Percentiles rank a stretch among this genome's conserved stretches.
Conservation (phyloP, 768 basidiomycete species). For the Tylopilus balloui region DNA sequence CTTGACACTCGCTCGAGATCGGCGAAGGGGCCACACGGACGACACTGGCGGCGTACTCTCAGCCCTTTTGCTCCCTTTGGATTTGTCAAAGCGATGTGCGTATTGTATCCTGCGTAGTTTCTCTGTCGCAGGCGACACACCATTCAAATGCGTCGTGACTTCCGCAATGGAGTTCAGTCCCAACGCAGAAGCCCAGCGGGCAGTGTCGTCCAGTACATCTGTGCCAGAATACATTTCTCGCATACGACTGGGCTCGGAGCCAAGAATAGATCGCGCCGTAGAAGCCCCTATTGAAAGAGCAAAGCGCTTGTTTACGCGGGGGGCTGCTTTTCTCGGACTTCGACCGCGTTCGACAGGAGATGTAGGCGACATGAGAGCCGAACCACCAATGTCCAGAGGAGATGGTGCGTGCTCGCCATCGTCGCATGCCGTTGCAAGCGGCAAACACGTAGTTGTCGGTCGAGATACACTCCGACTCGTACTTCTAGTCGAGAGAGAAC, state of each 20-base stretch:
- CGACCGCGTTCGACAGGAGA: slow-evolving; percentile 28
- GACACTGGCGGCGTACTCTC: slow-evolving; percentile 30
- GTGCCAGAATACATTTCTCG: slow-evolving; percentile 17
- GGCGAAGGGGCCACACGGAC: slow-evolving; percentile 16
- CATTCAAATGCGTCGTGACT: slow-evolving; percentile 11
- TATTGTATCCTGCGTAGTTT: slow-evolving; percentile 21
- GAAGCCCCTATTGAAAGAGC: slow-evolving; percentile 23
- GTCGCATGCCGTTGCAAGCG: slow-evolving; percentile 25
- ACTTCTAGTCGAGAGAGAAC: slow-evolving; percentile 37
- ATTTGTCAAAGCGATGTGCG: not conserved
- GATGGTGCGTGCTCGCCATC: slow-evolving; percentile 23
- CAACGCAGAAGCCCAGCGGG: slow-evolving; percentile 27
- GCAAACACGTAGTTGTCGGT: slow-evolving; percentile 26
- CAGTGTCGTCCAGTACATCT: slow-evolving; percentile 26
- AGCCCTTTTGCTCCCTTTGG: slow-evolving; percentile 18
- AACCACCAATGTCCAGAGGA: slow-evolving; percentile 27
- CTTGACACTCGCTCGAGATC: slow-evolving; percentile 8
- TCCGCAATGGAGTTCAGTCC: slow-evolving; percentile 23
- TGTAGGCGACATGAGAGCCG: slow-evolving; percentile 19
- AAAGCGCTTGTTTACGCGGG: slow-evolving; percentile 11
- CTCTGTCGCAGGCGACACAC: slow-evolving; percentile 16
- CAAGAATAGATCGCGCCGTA: slow-evolving; percentile 22
- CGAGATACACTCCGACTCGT: slow-evolving; percentile 41
- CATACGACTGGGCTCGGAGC: slow-evolving; percentile 19
- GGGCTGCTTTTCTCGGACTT: slow-evolving; percentile 20